Base-by-base conservation (phyloP, 495 filamentous ascomycete species). In the Penicillium macrosclerotiorum region DNA sequence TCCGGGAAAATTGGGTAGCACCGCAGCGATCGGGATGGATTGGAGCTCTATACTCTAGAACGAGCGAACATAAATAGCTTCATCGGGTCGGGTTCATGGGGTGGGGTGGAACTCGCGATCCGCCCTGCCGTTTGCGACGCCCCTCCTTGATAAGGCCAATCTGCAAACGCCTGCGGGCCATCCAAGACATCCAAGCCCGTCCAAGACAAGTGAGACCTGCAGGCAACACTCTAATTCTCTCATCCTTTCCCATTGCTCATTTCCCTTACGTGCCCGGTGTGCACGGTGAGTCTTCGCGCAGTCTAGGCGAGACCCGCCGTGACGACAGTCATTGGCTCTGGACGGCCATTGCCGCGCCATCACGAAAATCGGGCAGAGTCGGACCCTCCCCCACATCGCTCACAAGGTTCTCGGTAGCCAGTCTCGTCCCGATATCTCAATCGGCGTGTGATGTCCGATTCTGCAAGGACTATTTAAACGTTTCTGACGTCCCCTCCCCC, bases 351-450 rank as follows among this genome's bases (percentile, higher is more conserved):
- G 14, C 20, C 13, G 16, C 11, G 7, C 3, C 40, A 42, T 42
- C 30, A 30, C 24, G 37, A 38, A 42, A 19, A 16, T 62, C 62
- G 62, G 62, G 54, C 51, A 52, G 24, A 58, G 54, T 45, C 60
- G 63, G 63, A 50, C 43, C 32, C 37, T 34, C 37, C 9, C 24
- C 14, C 42, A 27, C n/a, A n/a, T n/a, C n/a, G 13, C 25, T 33
- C 44, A 41, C 47, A 51, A 26, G 46, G 41, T 59, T 37, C 47
- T 42, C 18, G n/a, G 37, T 26, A 6, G 24, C 32, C 16, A 30
- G 13, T 47, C 11, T 41, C 19, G 37, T 36, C 23, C 45, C 45
- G 31, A 55, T 41, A 41, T 20, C 25, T 26, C 27, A 43, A 20
- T 33, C 42, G 9, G 34, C 42, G 39, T 47, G 18, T 43, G 27